These are phyloP conservation scores for Oryza officinalis DNA, from an alignment of 176 grass and related monocot species.

Conservation along the genomic window DNA sequence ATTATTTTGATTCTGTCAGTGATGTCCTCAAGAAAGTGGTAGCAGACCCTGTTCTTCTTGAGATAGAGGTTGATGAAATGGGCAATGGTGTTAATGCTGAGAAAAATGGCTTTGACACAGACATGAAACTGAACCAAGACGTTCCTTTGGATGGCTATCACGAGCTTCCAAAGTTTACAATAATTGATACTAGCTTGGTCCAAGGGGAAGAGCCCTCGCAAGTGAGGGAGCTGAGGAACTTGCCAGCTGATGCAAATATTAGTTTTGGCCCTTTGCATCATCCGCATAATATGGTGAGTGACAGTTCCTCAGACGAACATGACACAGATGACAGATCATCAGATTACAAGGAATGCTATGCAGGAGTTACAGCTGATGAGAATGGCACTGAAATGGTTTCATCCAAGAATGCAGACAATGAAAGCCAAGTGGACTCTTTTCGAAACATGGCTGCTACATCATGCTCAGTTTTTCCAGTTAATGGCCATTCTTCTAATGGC, in stretches of 20 bases:
- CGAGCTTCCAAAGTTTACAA: conserved; percentile 76
- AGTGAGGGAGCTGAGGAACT: conserved; percentile 70
- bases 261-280: conserved; percentile 33
- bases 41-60: conserved; percentile 69
- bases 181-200: conserved; percentile 87
- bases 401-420: neutral
- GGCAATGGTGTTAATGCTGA: conserved; percentile 29
- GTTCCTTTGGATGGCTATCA: conserved; percentile 49
- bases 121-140: conserved; percentile 41
- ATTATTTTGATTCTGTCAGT: conserved; percentile 92
- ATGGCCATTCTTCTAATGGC: conserved; percentile 45
- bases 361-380: conserved; percentile 30
- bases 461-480: conserved; percentile 21
- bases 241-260: conserved; percentile 62
- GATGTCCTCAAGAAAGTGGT: conserved; percentile 83
- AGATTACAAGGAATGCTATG: conserved; percentile 33
- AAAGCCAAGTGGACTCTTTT: conserved; percentile 11
- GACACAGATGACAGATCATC: conserved; percentile 47
- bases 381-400: conserved; percentile 39
- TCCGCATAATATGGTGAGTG: conserved; percentile 42
- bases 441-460: conserved; percentile 27
- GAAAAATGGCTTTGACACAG: conserved; percentile 37
- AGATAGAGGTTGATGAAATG: conserved; percentile 53
- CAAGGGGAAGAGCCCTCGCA: conserved; percentile 62
- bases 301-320: conserved; percentile 60